Percentiles rank a stretch among this genome's conserved stretches.
Conservation (phyloP, 192 early-diverging fungal species). For the Dissophora ornata region DNA sequence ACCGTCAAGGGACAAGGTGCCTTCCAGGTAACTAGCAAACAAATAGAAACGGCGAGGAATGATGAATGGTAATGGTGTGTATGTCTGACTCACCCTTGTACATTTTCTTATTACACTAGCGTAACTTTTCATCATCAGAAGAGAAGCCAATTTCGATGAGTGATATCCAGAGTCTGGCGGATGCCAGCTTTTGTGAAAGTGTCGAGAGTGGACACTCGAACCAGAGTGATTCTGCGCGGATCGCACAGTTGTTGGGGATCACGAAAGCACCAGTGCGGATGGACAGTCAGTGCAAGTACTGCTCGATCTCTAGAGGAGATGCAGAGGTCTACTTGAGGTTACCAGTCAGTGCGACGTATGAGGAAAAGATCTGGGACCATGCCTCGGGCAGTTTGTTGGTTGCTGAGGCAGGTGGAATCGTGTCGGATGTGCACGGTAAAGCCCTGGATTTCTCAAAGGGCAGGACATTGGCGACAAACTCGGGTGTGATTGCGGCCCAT, state of each 20-base stretch:
- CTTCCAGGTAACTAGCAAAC: slow-evolving; percentile 73
- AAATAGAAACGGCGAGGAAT: no score
- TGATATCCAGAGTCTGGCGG: slow-evolving; percentile 59
- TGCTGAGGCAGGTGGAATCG: slow-evolving; percentile 91
- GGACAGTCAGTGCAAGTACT: slow-evolving; percentile 99
- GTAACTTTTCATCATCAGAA: slow-evolving; percentile 62
- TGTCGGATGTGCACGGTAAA: slow-evolving; percentile 86
- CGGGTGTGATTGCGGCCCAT: slow-evolving; percentile 88
- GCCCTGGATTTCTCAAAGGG: slow-evolving; percentile 92
- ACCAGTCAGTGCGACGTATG: slow-evolving; percentile 81
- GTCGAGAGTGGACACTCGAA: slow-evolving; percentile 92
- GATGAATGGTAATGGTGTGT: no score
- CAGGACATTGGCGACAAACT: slow-evolving; percentile 84
- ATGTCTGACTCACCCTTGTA: background rate
- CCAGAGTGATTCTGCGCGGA: slow-evolving; percentile 82
- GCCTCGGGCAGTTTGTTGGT: slow-evolving; percentile 91
- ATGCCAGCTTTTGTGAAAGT: slow-evolving; percentile 93
- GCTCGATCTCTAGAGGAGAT: slow-evolving; percentile 89
- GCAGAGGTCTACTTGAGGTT: slow-evolving; percentile 93
- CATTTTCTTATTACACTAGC: slow-evolving; percentile 48
- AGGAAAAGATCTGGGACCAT: slow-evolving; percentile 99
- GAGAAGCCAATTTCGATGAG: slow-evolving; percentile 76
- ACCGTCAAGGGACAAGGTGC: slow-evolving; percentile 91
- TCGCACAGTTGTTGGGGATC: slow-evolving; percentile 86
- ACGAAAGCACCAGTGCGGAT: slow-evolving; percentile 84